phyloP scores from a whole-genome alignment of 2,329 filamentous ascomycete species.

The Daldinia sp. region DNA sequence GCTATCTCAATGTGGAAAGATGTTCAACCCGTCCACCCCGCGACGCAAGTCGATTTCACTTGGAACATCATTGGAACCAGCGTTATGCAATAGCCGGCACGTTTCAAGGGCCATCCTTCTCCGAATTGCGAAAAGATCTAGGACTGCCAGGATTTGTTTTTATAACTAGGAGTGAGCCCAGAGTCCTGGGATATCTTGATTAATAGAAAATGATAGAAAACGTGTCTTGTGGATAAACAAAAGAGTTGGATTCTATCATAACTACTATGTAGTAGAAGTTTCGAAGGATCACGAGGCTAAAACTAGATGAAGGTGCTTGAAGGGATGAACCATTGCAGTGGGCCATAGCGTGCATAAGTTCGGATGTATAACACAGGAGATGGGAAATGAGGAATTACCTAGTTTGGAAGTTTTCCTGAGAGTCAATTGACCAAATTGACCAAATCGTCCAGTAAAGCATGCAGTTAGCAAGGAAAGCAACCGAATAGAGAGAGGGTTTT shows the following conservation, averaged over 20 bases:
- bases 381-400: conserved; percentile 12
- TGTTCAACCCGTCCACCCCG: conserved; percentile 3
- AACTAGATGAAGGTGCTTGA: conserved; percentile 22
- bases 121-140: conserved; percentile 7
- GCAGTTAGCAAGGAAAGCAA: conserved; percentile 1
- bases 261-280: neutral
- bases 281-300: conserved; percentile 3
- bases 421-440: neutral
- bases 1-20: conserved; percentile 12
- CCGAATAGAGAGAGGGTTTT: conserved; percentile 2
- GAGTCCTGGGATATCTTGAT: conserved; percentile 4
- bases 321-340: conserved; percentile 38
- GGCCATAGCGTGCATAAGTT: conserved; percentile 43
- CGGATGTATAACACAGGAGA: conserved; percentile 23
- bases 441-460: neutral
- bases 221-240: conserved; percentile 5
- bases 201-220: neutral
- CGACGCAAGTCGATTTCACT: conserved; percentile 3
- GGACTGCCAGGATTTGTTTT: neutral
- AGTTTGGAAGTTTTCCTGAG: conserved; percentile 7
- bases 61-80: conserved; percentile 9
- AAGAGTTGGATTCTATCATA: neutral
- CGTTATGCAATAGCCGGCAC: conserved; percentile 6
- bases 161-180: neutral
- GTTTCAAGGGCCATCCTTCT: conserved; percentile 8